A percentile compares a stretch with the other conserved stretches of the same genome.
These are phyloP conservation scores for Boletus tomentosulus DNA, from an alignment of 768 basidiomycete genomes.

Conservation along the genomic window DNA sequence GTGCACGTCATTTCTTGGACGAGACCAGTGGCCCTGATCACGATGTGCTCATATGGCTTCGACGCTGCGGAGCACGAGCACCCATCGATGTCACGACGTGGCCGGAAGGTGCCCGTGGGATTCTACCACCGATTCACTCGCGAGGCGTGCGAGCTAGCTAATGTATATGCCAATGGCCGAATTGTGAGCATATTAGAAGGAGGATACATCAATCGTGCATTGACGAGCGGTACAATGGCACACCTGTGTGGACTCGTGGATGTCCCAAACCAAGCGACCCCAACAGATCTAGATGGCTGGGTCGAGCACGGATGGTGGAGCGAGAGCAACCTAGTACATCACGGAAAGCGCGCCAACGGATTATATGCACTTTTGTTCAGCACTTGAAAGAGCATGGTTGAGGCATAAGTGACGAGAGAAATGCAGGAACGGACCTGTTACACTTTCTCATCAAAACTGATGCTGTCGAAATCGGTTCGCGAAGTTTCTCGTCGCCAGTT, in stretches of 20 bases:
- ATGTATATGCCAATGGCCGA: constrained; percentile 59
- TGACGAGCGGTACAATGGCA: constrained; percentile 80
- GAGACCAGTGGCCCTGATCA: constrained; percentile 60
- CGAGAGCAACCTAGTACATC: constrained; percentile 44
- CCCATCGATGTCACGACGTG: constrained; percentile 86
- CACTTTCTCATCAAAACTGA: constrained; percentile 8
- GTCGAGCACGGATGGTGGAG: constrained; percentile 63
- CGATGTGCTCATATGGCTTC: constrained; percentile 83
- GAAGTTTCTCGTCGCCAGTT: constrained; percentile 1
- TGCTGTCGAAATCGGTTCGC: neutral
- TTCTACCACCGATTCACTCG: constrained; percentile 83
- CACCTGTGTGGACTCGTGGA: constrained; percentile 66
- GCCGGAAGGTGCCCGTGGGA: constrained; percentile 79
- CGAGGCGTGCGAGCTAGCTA: constrained; percentile 64
- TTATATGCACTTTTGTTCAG: constrained; percentile 22
- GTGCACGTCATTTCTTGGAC: constrained; percentile 68
- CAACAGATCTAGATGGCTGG: neutral
- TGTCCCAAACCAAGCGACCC: neutral
- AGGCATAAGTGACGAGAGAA: neutral
- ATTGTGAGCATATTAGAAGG: constrained; percentile 91
- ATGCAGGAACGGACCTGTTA: constrained; percentile 8
- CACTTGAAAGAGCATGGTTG: constrained; percentile 10
- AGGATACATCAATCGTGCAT: constrained; percentile 87
- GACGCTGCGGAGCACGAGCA: constrained; percentile 94
- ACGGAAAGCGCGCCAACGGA: neutral